Evolutionary conservation across 148 eudicot species (phyloP), one percentile per base, ranked within the genome.

Genomic region (Vaccinium darrowii): DNA sequence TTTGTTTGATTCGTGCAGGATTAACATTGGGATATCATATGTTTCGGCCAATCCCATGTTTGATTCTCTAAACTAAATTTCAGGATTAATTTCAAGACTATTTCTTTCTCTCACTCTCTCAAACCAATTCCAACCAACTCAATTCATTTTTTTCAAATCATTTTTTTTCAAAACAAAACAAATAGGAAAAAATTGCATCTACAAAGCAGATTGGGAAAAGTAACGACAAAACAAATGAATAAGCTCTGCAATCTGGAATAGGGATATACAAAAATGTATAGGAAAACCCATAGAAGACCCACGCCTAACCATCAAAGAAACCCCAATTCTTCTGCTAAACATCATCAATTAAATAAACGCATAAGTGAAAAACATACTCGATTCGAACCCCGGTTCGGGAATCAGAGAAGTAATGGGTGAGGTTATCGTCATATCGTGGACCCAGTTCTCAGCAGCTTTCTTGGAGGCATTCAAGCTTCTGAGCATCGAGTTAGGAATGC

Each of bases 401-500:
- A 82, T 80, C 87, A 14, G 92, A 87, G 62, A 91, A 74, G 58
- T 87, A 94, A 43, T 98, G 96, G 82, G 96, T 92, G 49, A 95
- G 90, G 83, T 95, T 93, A 75, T 95, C 93, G 36, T 33, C 36
- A 33, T 33, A 33, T 33, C 0, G 83, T 95, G 98, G 63, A 95
- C 95, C 98, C 98, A 95, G 50, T 87, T 86, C 54, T 83, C 84
- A 30, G 98, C 98, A 36, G 92, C 92, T 84, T 92, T 94, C 16
- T 88, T 25, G 27, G 98, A 95, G 7, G 93, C 83, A 72, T 95
- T 94, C 18, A 96, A 83, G 54, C 65, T 76, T 39, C 88, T 91
- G 36, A 94, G 93, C 95, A 94, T 80, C 8, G 88, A 90, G 90
- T 96, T 96, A 8, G 98, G 98, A 84, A 96, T 91, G 75, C 96